Percentiles rank a stretch among this genome's conserved stretches.
These are phyloP conservation scores for Cryptomeria japonica DNA, from an alignment of 75 land plant genomes.

Conservation along the genomic window DNA sequence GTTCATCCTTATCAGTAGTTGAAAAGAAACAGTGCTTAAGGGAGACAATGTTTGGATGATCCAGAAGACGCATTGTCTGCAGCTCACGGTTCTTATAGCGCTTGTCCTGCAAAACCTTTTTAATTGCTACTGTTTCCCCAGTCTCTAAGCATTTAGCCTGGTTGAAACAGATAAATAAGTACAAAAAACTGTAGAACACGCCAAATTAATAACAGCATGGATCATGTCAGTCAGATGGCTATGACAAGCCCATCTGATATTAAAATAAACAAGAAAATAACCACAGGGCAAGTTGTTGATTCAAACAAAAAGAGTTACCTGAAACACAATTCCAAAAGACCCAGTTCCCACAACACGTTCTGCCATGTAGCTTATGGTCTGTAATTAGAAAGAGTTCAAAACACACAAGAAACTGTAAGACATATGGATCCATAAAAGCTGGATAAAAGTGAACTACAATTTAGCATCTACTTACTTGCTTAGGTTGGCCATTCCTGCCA, in stretches of 20 bases:
- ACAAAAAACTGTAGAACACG: not conserved
- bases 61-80: constrained; percentile 87
- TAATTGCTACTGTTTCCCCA: constrained; percentile 87
- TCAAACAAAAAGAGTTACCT: constrained; percentile 36
- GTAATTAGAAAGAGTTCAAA: constrained; percentile 3
- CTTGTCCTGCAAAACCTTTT: constrained; percentile 86
- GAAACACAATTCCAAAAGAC: constrained; percentile 88
- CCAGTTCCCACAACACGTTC: constrained; percentile 97
- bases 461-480: constrained; percentile 50
- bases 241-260: not conserved
- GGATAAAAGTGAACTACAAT: not conserved
- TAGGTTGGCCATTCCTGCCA: constrained; percentile 87
- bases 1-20: constrained; percentile 86
- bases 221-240: not conserved
- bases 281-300: not conserved
- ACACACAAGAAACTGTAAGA: not conserved
- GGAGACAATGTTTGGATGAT: constrained; percentile 83
- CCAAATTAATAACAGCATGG: not conserved
- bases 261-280: not conserved
- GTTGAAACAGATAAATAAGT: not conserved
- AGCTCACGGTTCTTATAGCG: constrained; percentile 87
- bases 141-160: constrained; percentile 90
- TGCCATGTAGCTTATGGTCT: constrained; percentile 94
- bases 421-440: not conserved
- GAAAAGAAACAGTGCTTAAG: constrained; percentile 91